phyloP scores from a whole-genome alignment of 225 moss, liverwort and hornwort species.

The Ulota crispa region DNA sequence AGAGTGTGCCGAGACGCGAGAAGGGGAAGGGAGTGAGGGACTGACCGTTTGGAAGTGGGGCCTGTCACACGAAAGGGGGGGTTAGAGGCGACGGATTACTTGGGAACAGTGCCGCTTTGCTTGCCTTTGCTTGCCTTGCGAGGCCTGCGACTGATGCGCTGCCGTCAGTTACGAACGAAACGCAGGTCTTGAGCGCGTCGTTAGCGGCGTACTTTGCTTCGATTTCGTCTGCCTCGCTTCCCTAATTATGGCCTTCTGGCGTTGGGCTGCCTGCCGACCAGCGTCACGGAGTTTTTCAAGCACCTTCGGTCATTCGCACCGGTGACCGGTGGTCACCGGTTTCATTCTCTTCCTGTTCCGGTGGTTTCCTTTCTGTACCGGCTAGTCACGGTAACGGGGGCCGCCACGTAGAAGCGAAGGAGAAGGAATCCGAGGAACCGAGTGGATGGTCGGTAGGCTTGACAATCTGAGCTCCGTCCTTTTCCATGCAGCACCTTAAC shows the following conservation, averaged over 20 bases:
- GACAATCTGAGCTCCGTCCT: neutral
- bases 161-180: neutral
- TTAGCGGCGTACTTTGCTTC: neutral
- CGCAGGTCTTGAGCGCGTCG: neutral
- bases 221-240: neutral
- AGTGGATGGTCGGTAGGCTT: conserved; percentile 9
- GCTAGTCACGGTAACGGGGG: neutral
- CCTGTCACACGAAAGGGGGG: conserved; percentile 19
- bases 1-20: neutral
- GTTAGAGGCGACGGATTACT: neutral
- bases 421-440: conserved; percentile 30
- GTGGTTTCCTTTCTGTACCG: neutral
- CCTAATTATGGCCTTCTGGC: neutral
- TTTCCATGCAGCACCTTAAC: neutral
- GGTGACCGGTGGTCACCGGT: no score
- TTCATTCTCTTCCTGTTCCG: neutral
- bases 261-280: neutral
- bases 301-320: no score
- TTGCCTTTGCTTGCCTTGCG: no score
- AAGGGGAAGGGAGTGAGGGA: neutral
- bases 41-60: conserved; percentile 20
- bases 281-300: no score
- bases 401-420: neutral
- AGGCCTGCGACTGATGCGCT: neutral
- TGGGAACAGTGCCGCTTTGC: neutral